Conservation (phyloP, 1,139 yeast species). For the Sugiyamaella paludigena region DNA sequence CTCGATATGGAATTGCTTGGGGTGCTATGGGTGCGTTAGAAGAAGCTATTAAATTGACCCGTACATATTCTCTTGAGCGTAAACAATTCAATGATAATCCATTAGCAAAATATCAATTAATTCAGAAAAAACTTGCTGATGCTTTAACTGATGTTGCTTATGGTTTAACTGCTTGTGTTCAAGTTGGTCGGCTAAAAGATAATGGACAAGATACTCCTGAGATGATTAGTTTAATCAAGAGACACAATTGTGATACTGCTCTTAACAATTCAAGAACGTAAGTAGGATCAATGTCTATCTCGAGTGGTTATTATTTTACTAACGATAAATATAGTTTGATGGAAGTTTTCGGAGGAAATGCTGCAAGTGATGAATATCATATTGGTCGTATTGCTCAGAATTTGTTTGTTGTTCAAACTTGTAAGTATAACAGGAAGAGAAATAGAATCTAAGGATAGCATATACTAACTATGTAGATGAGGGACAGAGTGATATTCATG, state of each 20-base stretch:
- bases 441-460: no score
- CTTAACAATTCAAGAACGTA: conserved; percentile 37
- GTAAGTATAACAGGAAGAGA: conserved; percentile 23
- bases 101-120: conserved; percentile 42
- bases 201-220: conserved; percentile 41
- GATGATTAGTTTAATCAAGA: conserved; percentile 45
- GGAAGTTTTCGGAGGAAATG: conserved; percentile 48
- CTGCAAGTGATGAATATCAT: conserved; percentile 45
- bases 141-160: conserved; percentile 44
- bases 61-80: conserved; percentile 43
- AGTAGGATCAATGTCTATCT: conserved; percentile 2
- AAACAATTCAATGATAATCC: conserved; percentile 43
- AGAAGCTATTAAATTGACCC: conserved; percentile 40
- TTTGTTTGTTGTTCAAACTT: conserved; percentile 46
- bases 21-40: conserved; percentile 47
- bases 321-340: conserved; percentile 32
- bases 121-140: conserved; percentile 45
- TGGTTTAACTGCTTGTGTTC: conserved; percentile 43
- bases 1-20: conserved; percentile 47
- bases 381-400: conserved; percentile 46
- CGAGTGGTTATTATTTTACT: background rate
- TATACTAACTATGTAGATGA: conserved; percentile 33
- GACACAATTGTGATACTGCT: conserved; percentile 46
- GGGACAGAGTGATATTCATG: conserved; percentile 48
- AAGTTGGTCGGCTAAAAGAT: conserved; percentile 46